Evolutionary conservation across 2,329 filamentous ascomycete species (phyloP), one percentile per base, ranked within the genome.

Genomic region (Aureobasidium mangrovei): DNA sequence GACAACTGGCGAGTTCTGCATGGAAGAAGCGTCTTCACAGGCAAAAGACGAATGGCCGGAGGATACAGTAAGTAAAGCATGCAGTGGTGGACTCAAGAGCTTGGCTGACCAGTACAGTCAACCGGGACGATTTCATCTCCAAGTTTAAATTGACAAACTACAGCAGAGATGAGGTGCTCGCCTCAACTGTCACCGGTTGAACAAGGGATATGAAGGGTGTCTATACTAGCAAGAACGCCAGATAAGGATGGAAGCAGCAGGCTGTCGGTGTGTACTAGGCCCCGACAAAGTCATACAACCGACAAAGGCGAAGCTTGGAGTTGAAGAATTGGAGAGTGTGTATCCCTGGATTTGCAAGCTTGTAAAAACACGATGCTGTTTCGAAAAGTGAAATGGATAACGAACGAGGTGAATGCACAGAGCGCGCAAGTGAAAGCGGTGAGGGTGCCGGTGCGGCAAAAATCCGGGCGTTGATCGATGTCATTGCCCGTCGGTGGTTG

Each of bases 1-100:
- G 88, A 98, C 67, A 97, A 98, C 65, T 96, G 91, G 90, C 80
- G 93, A 56, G 86, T 96, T 33, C 72, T 97, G 61, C 93, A 98
- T 69, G 93, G 91, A 1, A 77, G 93, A 62, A 83, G 83, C 49
- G 81, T 81, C 0, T 98, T 97, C 64, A 85, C 83, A 4, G 93
- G 93, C 1, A 82, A 86, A 65, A 77, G 93, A 60, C 83, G 91
- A 60, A 87, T 98, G 65, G 96, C 91, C 68, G 93, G 93, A 57
- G 91, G 81, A 7, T 97, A 97, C 64, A 85, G 88, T 90, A 73
- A 77, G 85, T 81, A 24, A 8, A 42, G 26, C 8, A 31, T 42
- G 36, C 7, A 28, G 29, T 10, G 12, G 29, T 10, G 12, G 38
- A 12, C 24, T 31, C 35, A 38, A 6, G 46, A 8, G 9, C n/a